Percentiles rank a stretch among this genome's conserved stretches.
Evolutionary conservation across 1,139 yeast genomes (phyloP).

Genomic region (Ogataea hybrid): DNA sequence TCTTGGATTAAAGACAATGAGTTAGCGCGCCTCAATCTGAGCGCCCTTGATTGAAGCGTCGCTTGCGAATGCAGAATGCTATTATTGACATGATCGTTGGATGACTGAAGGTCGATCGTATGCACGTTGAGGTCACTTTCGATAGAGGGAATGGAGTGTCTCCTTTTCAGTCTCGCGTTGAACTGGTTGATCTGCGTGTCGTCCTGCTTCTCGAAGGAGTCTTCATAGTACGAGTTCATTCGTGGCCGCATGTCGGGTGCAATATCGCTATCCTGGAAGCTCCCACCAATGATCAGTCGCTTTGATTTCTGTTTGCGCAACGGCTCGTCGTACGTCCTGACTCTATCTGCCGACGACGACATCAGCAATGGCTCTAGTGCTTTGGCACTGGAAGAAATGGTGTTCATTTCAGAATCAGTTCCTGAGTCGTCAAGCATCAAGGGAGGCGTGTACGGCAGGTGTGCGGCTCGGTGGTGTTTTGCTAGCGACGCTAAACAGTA

Average conservation of each 20-base stretch:
- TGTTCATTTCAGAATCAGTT: conserved; percentile 7
- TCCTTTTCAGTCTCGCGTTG: conserved; percentile 26
- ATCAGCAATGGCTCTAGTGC: conserved; percentile 9
- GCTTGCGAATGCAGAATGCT: conserved; percentile 8
- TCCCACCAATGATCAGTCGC: conserved; percentile 21
- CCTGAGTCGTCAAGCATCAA: conserved; percentile 1
- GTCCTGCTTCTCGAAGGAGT: conserved; percentile 3
- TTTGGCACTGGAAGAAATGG: conserved; percentile 1
- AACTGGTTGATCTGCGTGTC: conserved; percentile 17
- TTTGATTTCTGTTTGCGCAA: conserved; percentile 19
- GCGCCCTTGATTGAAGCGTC: conserved; percentile 5
- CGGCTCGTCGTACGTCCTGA: conserved; percentile 1
- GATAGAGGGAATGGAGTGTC: conserved; percentile 32
- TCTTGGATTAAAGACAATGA: conserved; percentile 30
- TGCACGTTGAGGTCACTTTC: conserved; percentile 26
- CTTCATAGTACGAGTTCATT: conserved; percentile 9
- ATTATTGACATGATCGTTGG: conserved; percentile 9
- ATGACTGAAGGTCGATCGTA: conserved; percentile 20
- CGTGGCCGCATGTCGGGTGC: conserved; percentile 8
- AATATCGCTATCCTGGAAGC: conserved; percentile 19
- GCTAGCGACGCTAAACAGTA: conserved; percentile 16
- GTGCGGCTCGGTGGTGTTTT: neutral
- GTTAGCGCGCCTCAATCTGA: conserved; percentile 20
- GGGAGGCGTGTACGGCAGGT: neutral
- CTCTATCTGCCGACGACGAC: neutral